These are phyloP conservation scores for Pseudogymnoascus sp. DNA, from an alignment of 2,329 filamentous ascomycete genomes.

Conservation along the genomic window DNA sequence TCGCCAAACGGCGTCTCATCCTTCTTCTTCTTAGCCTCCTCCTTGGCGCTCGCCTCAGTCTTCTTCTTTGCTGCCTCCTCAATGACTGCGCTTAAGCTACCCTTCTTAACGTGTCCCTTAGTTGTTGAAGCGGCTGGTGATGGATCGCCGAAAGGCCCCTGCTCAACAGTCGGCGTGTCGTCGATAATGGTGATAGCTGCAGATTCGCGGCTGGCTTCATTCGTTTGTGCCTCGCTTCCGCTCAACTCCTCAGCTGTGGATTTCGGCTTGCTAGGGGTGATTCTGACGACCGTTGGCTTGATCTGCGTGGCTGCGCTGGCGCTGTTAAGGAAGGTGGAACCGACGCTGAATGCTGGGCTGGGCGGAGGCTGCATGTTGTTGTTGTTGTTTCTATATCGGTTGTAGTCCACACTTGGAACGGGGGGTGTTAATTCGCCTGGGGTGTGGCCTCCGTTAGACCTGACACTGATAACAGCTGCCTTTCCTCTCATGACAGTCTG, in stretches of 20 bases:
- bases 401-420: conserved; percentile 62
- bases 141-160: conserved; percentile 53
- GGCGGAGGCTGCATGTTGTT: conserved; percentile 33
- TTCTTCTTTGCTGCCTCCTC: conserved; percentile 40
- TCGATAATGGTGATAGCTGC: conserved; percentile 41
- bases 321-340: conserved; percentile 59
- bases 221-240: conserved; percentile 15
- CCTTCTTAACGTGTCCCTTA: conserved; percentile 31
- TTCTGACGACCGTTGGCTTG: conserved; percentile 51
- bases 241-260: conserved; percentile 24
- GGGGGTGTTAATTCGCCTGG: conserved; percentile 54
- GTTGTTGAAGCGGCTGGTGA: conserved; percentile 25
- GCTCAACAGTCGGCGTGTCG: conserved; percentile 41
- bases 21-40: conserved; percentile 29
- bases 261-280: conserved; percentile 35
- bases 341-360: conserved; percentile 56
- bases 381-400: conserved; percentile 40
- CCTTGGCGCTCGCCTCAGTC: conserved; percentile 17
- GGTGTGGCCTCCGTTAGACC: conserved; percentile 52
- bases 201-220: conserved; percentile 31
- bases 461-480: conserved; percentile 88
- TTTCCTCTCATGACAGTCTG: conserved; percentile 83
- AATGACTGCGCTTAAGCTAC: conserved; percentile 46
- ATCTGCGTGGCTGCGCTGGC: conserved; percentile 49
- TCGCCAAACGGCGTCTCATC: conserved; percentile 48